Percentiles rank a stretch among this genome's conserved stretches.
These are phyloP conservation scores for Rhodosporidiobolus odoratus DNA, from an alignment of 768 basidiomycete genomes.

Conservation along the genomic window DNA sequence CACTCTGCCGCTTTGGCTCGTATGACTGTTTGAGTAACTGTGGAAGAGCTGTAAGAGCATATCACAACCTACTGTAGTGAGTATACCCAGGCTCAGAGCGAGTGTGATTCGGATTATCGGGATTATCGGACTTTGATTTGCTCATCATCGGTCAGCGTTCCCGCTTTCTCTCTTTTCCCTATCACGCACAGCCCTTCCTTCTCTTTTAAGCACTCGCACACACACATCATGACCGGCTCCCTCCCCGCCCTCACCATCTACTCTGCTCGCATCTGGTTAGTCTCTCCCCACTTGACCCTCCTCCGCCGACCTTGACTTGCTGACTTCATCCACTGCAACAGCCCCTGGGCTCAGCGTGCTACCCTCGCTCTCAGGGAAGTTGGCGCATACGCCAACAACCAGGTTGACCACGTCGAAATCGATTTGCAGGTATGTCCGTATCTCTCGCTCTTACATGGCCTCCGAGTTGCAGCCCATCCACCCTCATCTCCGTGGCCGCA, in stretches of 20 bases:
- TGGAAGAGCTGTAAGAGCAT: too few species aligned
- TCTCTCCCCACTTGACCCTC: neutral
- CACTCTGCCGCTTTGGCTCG: too few species aligned
- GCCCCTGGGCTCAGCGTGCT: constrained; percentile 30
- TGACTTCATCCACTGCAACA: neutral
- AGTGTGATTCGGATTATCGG: too few species aligned
- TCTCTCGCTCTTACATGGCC: neutral
- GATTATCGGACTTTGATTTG: too few species aligned
- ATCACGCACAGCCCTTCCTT: neutral
- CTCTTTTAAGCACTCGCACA: neutral
- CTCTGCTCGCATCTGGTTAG: constrained; percentile 14
- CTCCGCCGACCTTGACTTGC: neutral
- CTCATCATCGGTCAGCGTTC: too few species aligned
- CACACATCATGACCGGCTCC: neutral
- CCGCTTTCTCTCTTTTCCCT: neutral
- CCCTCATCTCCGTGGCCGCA: neutral
- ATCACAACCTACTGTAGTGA: too few species aligned
- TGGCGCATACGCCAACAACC: neutral
- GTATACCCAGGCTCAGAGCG: too few species aligned
- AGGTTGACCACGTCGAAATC: constrained; percentile 13
- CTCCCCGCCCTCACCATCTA: constrained; percentile 14
- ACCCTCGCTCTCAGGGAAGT: constrained; percentile 21
- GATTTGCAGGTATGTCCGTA: constrained; percentile 4
- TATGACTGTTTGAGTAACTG: too few species aligned
- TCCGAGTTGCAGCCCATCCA: neutral